phyloP scores from a whole-genome alignment of 352 stramenopile species.

The Lagenidium giganteum region DNA sequence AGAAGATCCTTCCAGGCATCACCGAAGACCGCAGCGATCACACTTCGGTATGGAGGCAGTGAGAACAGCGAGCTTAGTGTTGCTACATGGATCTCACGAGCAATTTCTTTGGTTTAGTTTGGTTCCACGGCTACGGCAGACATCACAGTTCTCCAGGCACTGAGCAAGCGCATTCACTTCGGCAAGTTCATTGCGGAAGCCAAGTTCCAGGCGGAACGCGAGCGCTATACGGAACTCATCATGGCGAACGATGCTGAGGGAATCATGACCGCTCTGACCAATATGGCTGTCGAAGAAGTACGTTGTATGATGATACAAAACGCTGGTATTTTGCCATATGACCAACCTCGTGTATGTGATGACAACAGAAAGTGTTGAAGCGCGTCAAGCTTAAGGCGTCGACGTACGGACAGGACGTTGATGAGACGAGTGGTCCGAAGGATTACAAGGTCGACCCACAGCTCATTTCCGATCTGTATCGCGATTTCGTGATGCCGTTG shows the following conservation, averaged over 20 bases:
- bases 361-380: slow-evolving; percentile 74
- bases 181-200: slow-evolving; percentile 98
- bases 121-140: slow-evolving; percentile 84
- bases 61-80: no score
- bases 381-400: slow-evolving; percentile 95
- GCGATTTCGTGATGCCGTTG: slow-evolving; percentile 97
- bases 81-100: no score
- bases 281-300: slow-evolving; percentile 90
- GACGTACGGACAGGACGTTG: slow-evolving; percentile 91
- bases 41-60: slow-evolving; percentile 45
- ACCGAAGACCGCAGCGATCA: slow-evolving; percentile 86
- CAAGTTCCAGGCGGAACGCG: slow-evolving; percentile 93
- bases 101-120: no score
- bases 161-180: slow-evolving; percentile 97
- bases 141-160: slow-evolving; percentile 91
- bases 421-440: slow-evolving; percentile 29
- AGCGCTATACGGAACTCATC: slow-evolving; percentile 92
- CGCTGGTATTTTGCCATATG: no score
- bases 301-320: no score
- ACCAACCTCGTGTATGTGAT: background rate
- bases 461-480: slow-evolving; percentile 96
- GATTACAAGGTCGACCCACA: slow-evolving; percentile 94
- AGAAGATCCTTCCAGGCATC: slow-evolving; percentile 93
- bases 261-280: slow-evolving; percentile 96
- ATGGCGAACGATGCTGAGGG: slow-evolving; percentile 89